Evolutionary conservation across 768 basidiomycete genomes (phyloP), one percentile per base, ranked within the genome.

Genomic region (Cystobasidium tubakii): DNA sequence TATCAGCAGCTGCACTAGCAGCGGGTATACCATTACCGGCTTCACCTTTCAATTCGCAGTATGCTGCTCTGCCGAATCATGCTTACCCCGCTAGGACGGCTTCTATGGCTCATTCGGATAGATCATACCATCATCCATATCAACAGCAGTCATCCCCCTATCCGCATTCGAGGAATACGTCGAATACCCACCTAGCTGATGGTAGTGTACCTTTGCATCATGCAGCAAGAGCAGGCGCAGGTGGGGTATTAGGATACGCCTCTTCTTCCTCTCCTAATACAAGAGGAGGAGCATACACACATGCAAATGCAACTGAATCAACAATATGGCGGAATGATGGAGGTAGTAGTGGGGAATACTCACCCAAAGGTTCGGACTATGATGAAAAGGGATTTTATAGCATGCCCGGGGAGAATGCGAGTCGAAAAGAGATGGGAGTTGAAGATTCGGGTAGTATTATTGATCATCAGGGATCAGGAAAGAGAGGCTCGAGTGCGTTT

Each of bases 361-460:
- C 42, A 42, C 42, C 42, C 7, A 42, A 42, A 7, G 42, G 46
- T 17, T 15, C 15, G 7, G 46, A 50, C 7, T n/a, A 50, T 23
- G 57, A 62, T 23, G 57, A 62, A 23, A 62, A 62, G 27, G 57
- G 57, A 9, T 39, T 39, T 39, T 39, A 39, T 62, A 62, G 10
- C 27, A 62, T 62, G 57, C 10, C 4, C 31, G 4, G 15, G 6
- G 29, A 31, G 6, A 62, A 29, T 39, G n/a, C 3, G 4, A 50
- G 21, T 50, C 7, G 21, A 17, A 62, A 62, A 39, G 57, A 17
- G 15, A 62, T 62, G 57, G 57, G 57, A 31, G 15, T 39, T 7
- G 57, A 62, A 39, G 57, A 62, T 31, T 3, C 9, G 3, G 36
- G 17, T 17, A 31, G 57, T 39, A 12, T 39, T 19, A 23, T 39